Percentiles rank a stretch among this genome's conserved stretches.
phyloP scores from a whole-genome alignment of 78 protist species.

The Emiliania huxleyi region DNA sequence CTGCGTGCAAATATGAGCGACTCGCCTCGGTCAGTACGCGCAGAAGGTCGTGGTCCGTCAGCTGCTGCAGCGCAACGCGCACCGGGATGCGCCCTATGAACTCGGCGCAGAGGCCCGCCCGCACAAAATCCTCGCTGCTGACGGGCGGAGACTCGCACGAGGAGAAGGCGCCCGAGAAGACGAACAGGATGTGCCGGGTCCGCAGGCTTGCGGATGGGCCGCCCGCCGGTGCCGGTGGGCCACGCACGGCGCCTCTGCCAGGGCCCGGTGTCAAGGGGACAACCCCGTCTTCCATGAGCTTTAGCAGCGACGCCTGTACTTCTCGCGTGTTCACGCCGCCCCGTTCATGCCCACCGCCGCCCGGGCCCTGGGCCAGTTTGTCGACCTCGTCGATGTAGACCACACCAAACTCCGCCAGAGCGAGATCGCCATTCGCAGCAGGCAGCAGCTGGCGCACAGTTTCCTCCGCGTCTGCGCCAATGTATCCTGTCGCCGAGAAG shows the following conservation, averaged over 20 bases:
- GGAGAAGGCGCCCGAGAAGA: background rate
- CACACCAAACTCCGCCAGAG: background rate
- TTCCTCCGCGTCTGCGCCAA: conserved; percentile 5
- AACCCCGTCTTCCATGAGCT: conserved; percentile 17
- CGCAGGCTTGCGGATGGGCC: background rate
- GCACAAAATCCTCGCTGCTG: background rate
- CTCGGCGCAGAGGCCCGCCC: background rate
- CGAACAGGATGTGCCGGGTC: background rate
- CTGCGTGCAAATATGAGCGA: no score
- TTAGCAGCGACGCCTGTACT: background rate
- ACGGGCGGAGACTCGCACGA: background rate
- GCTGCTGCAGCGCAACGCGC: background rate
- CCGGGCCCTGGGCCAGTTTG: background rate
- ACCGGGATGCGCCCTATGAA: conserved; percentile 10
- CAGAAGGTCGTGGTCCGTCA: background rate
- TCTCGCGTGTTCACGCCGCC: background rate
- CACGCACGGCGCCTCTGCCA: background rate
- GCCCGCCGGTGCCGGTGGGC: background rate
- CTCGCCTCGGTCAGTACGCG: background rate
- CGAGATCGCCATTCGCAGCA: background rate
- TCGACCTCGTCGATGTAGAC: conserved; percentile 19
- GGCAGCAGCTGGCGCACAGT: background rate
- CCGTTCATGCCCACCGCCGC: no score
- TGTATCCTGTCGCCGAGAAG: conserved; percentile 1
- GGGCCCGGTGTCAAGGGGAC: background rate